A percentile compares a stretch with the other conserved stretches of the same genome.
Conservation (phyloP, 2,329 filamentous ascomycete genomes). For the Penicillium sp. region DNA sequence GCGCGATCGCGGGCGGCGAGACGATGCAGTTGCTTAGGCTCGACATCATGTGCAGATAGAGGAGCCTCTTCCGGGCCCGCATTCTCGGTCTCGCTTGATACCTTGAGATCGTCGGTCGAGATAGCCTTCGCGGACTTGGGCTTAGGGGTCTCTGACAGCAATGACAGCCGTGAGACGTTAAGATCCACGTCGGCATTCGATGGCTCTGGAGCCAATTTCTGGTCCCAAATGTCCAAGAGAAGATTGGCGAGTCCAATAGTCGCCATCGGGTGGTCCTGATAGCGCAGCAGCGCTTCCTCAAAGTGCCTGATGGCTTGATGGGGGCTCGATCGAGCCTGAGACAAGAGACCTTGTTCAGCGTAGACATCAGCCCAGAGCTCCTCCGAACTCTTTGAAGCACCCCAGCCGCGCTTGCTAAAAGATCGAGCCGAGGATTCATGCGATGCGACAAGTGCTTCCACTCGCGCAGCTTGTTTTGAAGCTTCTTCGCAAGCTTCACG, state of each 20-base stretch:
- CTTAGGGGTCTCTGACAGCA: slow-evolving; percentile 23
- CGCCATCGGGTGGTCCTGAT: slow-evolving; percentile 73
- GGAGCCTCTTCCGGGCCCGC: slow-evolving; percentile 2
- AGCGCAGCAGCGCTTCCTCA: slow-evolving; percentile 76
- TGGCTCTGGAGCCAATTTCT: slow-evolving; percentile 40
- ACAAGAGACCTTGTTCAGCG: slow-evolving; percentile 70
- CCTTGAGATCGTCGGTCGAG: slow-evolving; percentile 22
- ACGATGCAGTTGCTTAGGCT: slow-evolving; percentile 71
- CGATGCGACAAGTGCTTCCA: slow-evolving; percentile 65
- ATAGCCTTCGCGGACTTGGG: slow-evolving; percentile 20
- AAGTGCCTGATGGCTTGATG: slow-evolving; percentile 73
- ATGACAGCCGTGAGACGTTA: slow-evolving; percentile 25
- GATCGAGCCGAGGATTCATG: slow-evolving; percentile 62
- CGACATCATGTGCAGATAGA: slow-evolving; percentile 38
- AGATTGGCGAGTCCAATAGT: slow-evolving; percentile 82
- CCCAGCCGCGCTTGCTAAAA: slow-evolving; percentile 69
- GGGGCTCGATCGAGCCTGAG: slow-evolving; percentile 58
- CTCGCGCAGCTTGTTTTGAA: slow-evolving; percentile 65
- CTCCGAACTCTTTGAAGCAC: slow-evolving; percentile 74
- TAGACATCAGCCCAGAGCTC: slow-evolving; percentile 81
- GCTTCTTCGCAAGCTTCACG: slow-evolving; percentile 79
- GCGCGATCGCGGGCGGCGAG: slow-evolving; percentile 89
- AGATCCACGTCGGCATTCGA: slow-evolving; percentile 29
- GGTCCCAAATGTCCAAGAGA: slow-evolving; percentile 77
- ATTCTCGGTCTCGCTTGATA: slow-evolving; percentile 4